Base-by-base conservation (phyloP, 352 stramenopile species). In the Phytophthora pseudosyringae region DNA sequence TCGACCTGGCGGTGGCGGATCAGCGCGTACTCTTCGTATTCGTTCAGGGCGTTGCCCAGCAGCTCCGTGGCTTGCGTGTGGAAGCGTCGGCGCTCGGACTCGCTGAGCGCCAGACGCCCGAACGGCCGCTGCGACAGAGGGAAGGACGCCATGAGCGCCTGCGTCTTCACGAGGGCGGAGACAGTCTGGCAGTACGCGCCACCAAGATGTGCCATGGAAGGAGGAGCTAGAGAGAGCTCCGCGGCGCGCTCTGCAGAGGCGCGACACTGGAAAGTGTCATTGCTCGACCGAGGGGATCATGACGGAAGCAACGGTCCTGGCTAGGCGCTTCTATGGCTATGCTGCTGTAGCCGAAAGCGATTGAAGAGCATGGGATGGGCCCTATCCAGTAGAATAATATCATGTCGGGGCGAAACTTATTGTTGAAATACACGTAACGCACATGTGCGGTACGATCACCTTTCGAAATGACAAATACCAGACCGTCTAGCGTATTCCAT, bases 21-120 rank as follows among this genome's bases (percentile, higher is more conserved):
- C 4, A 75, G 59, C 5, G 60, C 63, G 25, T 70, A 75, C 21
- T 78, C 74, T 36, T 82, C 70, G 35, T 73, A 82, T 26, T 77
- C 67, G 10, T 44, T 50, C 3, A 82, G 57, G 3, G 73, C 63
- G 3, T 59, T 43, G 49, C 49, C 55, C n/a, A 81, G 48, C 26
- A 78, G 21, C 29, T 76, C 66, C 1, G 61, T 75, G 44, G 73
- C 73, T 54, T 72, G 69, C 2, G 48, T 61, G 52, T 78, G 70
- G 56, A 78, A 78, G 26, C 43, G 66, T 4, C 66, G 66, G 4
- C 59, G 36, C 10, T 73, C 69, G 21, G 10, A 38, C 7, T 78
- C 66, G n/a, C 15, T 64, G 4, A 81, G 73, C 46, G 70, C 55
- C 29, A 76, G 51, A 11, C 61, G 69, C 25, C 50, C 40, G 66